phyloP scores from a whole-genome alignment of 495 filamentous ascomycete species.

The Evansstolkia leycettana region DNA sequence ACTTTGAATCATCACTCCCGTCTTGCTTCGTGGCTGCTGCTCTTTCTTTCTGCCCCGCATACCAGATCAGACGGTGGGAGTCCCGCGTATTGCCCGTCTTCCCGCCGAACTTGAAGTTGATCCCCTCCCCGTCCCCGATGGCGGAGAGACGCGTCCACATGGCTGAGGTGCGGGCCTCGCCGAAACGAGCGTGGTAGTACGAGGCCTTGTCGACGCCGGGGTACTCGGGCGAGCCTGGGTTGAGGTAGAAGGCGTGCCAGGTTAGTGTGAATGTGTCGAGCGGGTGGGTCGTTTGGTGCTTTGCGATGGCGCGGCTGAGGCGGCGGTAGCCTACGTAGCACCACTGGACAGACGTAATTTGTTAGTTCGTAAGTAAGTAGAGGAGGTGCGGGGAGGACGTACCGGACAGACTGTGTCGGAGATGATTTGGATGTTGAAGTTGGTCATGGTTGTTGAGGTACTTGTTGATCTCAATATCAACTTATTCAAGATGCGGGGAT shows the following conservation, averaged over 20 bases:
- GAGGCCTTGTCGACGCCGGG: constrained; percentile 43
- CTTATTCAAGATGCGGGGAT: too few species aligned
- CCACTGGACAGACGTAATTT: constrained; percentile 24
- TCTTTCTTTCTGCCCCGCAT: constrained; percentile 46
- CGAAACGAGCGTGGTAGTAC: constrained; percentile 45
- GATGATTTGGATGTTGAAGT: constrained; percentile 64
- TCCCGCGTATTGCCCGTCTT: constrained; percentile 69
- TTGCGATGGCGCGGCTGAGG: constrained; percentile 53
- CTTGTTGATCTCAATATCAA: too few species aligned
- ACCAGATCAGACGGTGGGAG: constrained; percentile 61
- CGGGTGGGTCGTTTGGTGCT: constrained; percentile 48
- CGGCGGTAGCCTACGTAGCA: constrained; percentile 79
- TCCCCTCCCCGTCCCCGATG: constrained; percentile 51
- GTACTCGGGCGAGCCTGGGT: constrained; percentile 45
- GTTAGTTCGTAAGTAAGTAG: constrained; percentile 4
- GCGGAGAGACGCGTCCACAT: constrained; percentile 45
- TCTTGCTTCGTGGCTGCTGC: not conserved
- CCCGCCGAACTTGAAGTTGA: constrained; percentile 60
- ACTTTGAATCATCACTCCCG: not conserved
- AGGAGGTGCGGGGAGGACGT: constrained; percentile 8
- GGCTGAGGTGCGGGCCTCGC: constrained; percentile 39
- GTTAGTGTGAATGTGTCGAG: constrained; percentile 56
- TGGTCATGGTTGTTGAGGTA: constrained; percentile 44
- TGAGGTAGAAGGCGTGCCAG: constrained; percentile 75
- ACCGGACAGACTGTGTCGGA: constrained; percentile 69